phyloP scores from a whole-genome alignment of 2,329 filamentous ascomycete species.

The Cryphonectria radicalis region DNA sequence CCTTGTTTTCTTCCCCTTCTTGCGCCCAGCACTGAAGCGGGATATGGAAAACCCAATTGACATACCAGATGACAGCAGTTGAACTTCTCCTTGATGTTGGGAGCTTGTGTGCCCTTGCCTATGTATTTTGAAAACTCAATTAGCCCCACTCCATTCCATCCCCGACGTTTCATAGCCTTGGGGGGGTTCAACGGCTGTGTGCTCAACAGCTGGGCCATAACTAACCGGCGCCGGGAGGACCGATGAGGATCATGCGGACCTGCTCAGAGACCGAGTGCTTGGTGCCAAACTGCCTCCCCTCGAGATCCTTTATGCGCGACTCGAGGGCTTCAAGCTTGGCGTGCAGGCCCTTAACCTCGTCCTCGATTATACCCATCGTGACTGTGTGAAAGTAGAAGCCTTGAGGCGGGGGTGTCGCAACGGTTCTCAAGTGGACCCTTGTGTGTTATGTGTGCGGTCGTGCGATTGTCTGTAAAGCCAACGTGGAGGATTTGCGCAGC shows the following conservation, averaged over 20 bases:
- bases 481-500: not conserved
- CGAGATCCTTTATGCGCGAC: slow-evolving; percentile 82
- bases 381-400: slow-evolving; percentile 11
- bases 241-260: slow-evolving; percentile 97
- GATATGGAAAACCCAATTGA: slow-evolving; percentile 34
- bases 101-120: slow-evolving; percentile 99
- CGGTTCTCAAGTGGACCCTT: slow-evolving; percentile 1
- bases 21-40: not conserved
- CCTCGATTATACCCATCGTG: slow-evolving; percentile 86
- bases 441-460: not conserved
- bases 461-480: not conserved
- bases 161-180: not conserved
- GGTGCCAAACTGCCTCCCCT: slow-evolving; percentile 69
- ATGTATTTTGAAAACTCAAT: slow-evolving; percentile 32
- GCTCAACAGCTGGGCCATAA: not conserved
- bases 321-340: slow-evolving; percentile 84
- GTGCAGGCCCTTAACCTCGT: slow-evolving; percentile 84
- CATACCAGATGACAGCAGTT: slow-evolving; percentile 94
- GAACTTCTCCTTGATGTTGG: slow-evolving; percentile 97
- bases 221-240: slow-evolving; percentile 90
- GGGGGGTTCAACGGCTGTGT: not conserved
- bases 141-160: slow-evolving; percentile 21
- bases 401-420: slow-evolving; percentile 8
- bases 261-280: slow-evolving; percentile 60
- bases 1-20: not conserved